Conservation (phyloP, 2,329 filamentous ascomycete species). For the Corynespora cassiicola region DNA sequence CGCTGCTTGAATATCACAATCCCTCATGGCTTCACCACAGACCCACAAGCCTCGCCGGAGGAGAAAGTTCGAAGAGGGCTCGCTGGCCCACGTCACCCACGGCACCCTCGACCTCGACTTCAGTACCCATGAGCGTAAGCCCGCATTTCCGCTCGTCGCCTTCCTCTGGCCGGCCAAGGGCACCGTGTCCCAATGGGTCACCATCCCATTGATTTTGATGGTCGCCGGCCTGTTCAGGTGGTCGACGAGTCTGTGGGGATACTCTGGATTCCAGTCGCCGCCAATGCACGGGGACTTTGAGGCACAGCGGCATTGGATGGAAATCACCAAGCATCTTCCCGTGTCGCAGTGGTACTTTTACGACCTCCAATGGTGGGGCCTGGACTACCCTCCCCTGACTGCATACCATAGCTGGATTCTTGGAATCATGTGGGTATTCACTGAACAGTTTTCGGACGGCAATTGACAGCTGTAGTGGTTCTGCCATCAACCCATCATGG, state of each 20-base stretch:
- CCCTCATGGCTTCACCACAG: conserved; percentile 39
- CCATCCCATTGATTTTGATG: conserved; percentile 88
- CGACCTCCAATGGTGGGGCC: conserved; percentile 94
- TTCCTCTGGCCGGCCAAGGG: conserved; percentile 92
- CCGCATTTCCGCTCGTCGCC: conserved; percentile 88
- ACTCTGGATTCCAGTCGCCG: conserved; percentile 84
- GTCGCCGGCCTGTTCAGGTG: conserved; percentile 89
- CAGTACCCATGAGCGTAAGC: conserved; percentile 57
- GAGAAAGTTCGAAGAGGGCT: conserved; percentile 49
- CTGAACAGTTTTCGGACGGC: not conserved
- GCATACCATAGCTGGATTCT: conserved; percentile 98
- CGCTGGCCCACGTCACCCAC: conserved; percentile 47
- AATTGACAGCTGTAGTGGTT: conserved; percentile 60
- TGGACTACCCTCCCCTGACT: conserved; percentile 96
- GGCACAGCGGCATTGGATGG: conserved; percentile 99
- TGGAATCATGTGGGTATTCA: conserved; percentile 72
- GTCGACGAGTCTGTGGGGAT: conserved; percentile 91
- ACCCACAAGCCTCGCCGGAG: conserved; percentile 52
- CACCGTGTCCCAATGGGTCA: conserved; percentile 87
- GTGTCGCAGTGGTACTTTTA: conserved; percentile 98
- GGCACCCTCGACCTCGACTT: conserved; percentile 53
- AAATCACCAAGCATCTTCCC: conserved; percentile 87
- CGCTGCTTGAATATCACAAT: not conserved
- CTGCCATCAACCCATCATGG: conserved; percentile 80
- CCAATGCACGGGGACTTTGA: conserved; percentile 98